Conservation (phyloP, 2,329 filamentous ascomycete species). For the Blastomyces gilchristii region DNA sequence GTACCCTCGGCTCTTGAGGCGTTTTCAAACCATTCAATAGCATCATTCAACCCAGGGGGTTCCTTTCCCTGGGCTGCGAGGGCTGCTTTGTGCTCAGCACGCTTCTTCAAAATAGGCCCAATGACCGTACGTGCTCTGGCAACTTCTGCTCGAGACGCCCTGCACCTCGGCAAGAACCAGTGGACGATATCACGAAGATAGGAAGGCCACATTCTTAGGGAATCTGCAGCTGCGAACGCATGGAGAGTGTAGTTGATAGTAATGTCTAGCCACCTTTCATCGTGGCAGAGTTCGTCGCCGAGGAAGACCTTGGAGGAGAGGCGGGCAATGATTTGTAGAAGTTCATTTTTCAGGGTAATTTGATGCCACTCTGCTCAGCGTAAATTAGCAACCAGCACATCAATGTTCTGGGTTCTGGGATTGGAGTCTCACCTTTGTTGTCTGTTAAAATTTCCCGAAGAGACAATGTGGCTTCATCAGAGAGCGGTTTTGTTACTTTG, state of each 20-base stretch:
- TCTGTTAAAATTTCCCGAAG: constrained; percentile 20
- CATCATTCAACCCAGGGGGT: constrained; percentile 17
- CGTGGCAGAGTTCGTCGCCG: constrained; percentile 41
- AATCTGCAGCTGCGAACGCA: constrained; percentile 21
- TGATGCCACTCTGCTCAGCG: constrained; percentile 42
- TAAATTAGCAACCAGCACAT: constrained; percentile 8
- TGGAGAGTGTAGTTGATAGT: constrained; percentile 19
- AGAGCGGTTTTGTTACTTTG: constrained; percentile 22
- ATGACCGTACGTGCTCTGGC: constrained; percentile 29
- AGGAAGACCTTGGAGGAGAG: constrained; percentile 47
- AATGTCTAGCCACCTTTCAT: constrained; percentile 44
- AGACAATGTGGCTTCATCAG: constrained; percentile 19
- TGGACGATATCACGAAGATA: constrained; percentile 36
- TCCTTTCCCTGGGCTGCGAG: constrained; percentile 11
- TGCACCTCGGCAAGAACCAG: constrained; percentile 36
- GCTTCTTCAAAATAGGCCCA: constrained; percentile 20
- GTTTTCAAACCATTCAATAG: constrained; percentile 24
- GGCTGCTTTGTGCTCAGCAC: constrained; percentile 18
- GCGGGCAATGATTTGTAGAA: constrained; percentile 44
- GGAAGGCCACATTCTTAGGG: constrained; percentile 36
- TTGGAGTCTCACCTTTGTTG: constrained; percentile 17
- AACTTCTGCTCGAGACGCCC: constrained; percentile 31
- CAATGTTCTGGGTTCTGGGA: background rate
- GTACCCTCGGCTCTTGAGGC: constrained; percentile 11
- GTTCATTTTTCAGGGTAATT: constrained; percentile 44